Percentiles rank a stretch among this genome's conserved stretches.
phyloP scores from a whole-genome alignment of 768 basidiomycete genomes.

The Mycena amicta region DNA sequence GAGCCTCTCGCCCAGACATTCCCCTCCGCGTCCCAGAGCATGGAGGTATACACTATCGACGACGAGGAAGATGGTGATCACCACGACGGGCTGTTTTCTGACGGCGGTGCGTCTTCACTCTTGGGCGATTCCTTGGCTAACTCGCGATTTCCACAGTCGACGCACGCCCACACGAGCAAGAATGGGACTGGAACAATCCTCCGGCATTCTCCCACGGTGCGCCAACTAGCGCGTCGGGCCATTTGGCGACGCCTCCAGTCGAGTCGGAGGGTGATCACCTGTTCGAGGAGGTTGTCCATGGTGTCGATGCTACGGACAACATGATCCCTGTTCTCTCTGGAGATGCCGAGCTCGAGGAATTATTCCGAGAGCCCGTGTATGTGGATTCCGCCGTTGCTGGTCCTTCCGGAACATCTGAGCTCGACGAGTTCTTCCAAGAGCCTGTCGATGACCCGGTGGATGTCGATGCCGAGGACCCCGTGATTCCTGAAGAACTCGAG shows the following conservation, averaged over 20 bases:
- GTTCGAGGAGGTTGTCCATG: neutral
- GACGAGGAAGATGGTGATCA: neutral
- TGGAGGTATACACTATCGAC: conserved; percentile 17
- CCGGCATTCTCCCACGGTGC: conserved; percentile 33
- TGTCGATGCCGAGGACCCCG: neutral
- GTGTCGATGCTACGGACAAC: too few species aligned
- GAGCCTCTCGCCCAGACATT: neutral
- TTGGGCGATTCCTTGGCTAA: too few species aligned
- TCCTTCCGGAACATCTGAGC: too few species aligned
- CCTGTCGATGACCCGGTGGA: too few species aligned
- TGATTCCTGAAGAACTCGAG: neutral
- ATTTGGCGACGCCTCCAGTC: conserved; percentile 13
- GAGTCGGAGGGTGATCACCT: neutral
- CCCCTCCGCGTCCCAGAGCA: conserved; percentile 7
- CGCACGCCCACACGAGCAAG: too few species aligned
- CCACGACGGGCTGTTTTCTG: neutral
- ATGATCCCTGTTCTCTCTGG: too few species aligned
- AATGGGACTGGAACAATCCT: conserved; percentile 36
- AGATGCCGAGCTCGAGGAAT: neutral
- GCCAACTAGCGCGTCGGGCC: conserved; percentile 21
- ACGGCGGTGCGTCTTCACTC: neutral
- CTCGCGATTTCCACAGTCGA: too few species aligned
- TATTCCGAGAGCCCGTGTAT: neutral
- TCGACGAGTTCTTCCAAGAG: too few species aligned
- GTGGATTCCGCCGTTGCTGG: too few species aligned